Percentiles rank a stretch among this genome's conserved stretches.
Conservation (phyloP, 2,329 filamentous ascomycete genomes). For the Paecilomyces formosus region DNA sequence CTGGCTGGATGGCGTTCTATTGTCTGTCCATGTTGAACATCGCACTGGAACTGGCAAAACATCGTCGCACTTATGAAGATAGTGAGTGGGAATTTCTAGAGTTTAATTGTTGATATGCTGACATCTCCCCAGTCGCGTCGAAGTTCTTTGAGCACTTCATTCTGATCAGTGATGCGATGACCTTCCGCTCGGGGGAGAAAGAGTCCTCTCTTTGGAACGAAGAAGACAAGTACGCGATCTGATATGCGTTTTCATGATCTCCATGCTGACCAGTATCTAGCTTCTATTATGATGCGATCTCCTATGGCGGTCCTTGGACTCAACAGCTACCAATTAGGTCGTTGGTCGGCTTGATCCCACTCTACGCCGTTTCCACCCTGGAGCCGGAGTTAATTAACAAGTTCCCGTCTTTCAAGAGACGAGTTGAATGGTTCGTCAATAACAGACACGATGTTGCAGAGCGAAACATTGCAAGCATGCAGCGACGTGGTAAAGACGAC, state of each 20-base stretch:
- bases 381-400: slow-evolving; percentile 91
- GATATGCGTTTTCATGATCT: neutral
- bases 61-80: slow-evolving; percentile 90
- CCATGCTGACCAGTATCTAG: slow-evolving; percentile 28
- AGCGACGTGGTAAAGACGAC: slow-evolving; percentile 81
- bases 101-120: slow-evolving; percentile 1
- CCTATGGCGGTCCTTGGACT: slow-evolving; percentile 87
- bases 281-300: slow-evolving; percentile 98
- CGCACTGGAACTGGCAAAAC: slow-evolving; percentile 86
- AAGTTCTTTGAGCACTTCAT: slow-evolving; percentile 99
- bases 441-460: slow-evolving; percentile 81
- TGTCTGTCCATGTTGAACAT: slow-evolving; percentile 97
- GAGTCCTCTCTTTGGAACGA: slow-evolving; percentile 94
- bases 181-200: slow-evolving; percentile 62
- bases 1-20: slow-evolving; percentile 98
- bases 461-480: slow-evolving; percentile 90
- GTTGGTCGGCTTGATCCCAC: slow-evolving; percentile 84
- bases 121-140: slow-evolving; percentile 58
- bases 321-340: slow-evolving; percentile 89
- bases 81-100: slow-evolving; percentile 25
- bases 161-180: slow-evolving; percentile 96
- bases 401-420: slow-evolving; percentile 86
- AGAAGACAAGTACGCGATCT: slow-evolving; percentile 54
- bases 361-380: slow-evolving; percentile 85
- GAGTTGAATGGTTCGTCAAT: slow-evolving; percentile 88